phyloP scores from a whole-genome alignment of 73 alveolate genomes.

The Uronychia setigera region DNA sequence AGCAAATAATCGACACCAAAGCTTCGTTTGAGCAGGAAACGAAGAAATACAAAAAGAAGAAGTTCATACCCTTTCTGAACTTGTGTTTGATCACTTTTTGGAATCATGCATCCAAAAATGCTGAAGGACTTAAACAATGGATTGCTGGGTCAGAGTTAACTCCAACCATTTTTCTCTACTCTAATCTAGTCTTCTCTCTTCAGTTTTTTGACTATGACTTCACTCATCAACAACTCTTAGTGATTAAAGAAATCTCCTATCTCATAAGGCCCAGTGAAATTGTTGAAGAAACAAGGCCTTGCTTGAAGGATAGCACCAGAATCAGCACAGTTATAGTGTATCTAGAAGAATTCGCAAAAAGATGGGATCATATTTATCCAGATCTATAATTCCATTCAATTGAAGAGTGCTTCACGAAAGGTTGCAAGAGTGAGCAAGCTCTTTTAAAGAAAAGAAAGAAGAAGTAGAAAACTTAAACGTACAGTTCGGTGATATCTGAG shows the following conservation, averaged over 20 bases:
- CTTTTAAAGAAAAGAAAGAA: neutral
- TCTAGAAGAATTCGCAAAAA: neutral
- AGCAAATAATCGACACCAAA: no score
- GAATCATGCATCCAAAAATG: neutral
- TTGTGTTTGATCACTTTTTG: neutral
- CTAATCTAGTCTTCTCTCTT: neutral
- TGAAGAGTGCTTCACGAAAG: neutral
- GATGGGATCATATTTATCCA: neutral
- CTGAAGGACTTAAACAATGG: neutral
- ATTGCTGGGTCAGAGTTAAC: neutral
- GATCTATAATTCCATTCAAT: neutral
- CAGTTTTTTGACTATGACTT: neutral
- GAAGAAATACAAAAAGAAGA: neutral
- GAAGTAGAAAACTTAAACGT: neutral
- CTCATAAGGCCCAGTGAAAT: neutral
- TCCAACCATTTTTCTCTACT: neutral
- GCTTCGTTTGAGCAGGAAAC: neutral
- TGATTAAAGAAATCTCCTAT: neutral
- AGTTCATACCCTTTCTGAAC: neutral
- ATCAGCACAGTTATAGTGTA: neutral
- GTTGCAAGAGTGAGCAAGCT: neutral
- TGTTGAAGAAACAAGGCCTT: neutral
- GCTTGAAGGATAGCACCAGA: neutral
- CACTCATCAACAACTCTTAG: neutral
- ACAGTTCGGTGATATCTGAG: no score